These are phyloP conservation scores for Dothideomycetes sp. DNA, from an alignment of 2,329 filamentous ascomycete genomes.

Conservation along the genomic window DNA sequence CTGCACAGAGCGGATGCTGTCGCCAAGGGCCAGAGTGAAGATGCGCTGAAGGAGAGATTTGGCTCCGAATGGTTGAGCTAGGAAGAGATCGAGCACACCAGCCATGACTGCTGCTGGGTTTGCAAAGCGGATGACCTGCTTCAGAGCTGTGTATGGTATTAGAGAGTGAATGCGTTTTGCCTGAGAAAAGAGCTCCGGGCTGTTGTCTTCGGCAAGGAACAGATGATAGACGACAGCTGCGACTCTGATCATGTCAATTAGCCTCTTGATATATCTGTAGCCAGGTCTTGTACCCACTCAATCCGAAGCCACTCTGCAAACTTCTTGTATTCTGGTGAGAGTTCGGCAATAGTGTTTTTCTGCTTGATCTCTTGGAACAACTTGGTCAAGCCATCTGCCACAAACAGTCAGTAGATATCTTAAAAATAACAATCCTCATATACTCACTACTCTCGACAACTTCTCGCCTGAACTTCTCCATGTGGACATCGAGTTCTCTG, in stretches of 20 bases:
- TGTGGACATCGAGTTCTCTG: conserved; percentile 89
- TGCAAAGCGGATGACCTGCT: conserved; percentile 92
- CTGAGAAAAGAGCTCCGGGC: conserved; percentile 89
- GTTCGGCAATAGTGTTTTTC: conserved; percentile 75
- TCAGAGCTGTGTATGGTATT: conserved; percentile 84
- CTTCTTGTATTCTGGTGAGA: conserved; percentile 93
- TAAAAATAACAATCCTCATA: neutral
- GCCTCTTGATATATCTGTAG: neutral
- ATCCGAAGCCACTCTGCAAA: conserved; percentile 98
- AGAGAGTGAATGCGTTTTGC: conserved; percentile 89
- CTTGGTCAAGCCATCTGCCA: conserved; percentile 71
- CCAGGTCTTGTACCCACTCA: conserved; percentile 43
- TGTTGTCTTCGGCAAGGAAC: conserved; percentile 96
- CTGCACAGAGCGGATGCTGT: conserved; percentile 81
- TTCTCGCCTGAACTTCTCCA: conserved; percentile 69
- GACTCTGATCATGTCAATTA: conserved; percentile 44
- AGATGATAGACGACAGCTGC: conserved; percentile 94
- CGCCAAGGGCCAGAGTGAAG: conserved; percentile 81
- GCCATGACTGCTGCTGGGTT: conserved; percentile 97
- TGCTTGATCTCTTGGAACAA: conserved; percentile 88
- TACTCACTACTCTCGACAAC: conserved; percentile 62
- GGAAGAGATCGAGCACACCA: conserved; percentile 86
- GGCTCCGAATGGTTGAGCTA: conserved; percentile 87
- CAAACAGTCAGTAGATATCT: neutral
- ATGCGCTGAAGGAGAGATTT: conserved; percentile 89